Evolutionary conservation across 139 green algal genomes (phyloP), one percentile per base, ranked within the genome.

Genomic region (Pycnococcus provasolii): DNA sequence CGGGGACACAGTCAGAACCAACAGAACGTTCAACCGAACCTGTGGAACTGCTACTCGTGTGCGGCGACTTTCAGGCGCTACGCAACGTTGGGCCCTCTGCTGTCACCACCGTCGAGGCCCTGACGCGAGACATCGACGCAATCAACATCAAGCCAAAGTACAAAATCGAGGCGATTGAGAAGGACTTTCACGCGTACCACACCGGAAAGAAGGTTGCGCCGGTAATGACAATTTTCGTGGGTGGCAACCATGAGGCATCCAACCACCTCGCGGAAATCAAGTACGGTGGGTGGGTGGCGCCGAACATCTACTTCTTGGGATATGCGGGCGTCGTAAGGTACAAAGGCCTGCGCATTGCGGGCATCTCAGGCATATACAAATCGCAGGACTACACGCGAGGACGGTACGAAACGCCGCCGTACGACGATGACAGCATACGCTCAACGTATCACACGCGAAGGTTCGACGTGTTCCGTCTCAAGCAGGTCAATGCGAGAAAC

Each of bases 41-140:
- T 1, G 42, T 95, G 3, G 91, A 98, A 77, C 77, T 97, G 37
- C 81, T 99, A 43, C 90, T 99, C 51, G 95, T 87, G 79, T 98
- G 93, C 66, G 94, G 94, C 2, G 94, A 99, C 76, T 99, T 99
- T 64, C 85, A 98, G 84, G 89, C 90, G n/a, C 81, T 97, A 11
- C 85, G 93, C 44, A 98, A 99, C 81, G 48, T 86, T 26, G 26
- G 26, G 26, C 26, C 26, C 26, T 26, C 26, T 26, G 26, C 26
- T 26, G 26, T 26, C 26, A 26, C 26, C 26, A 26, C 26, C 26
- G 26, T 26, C 26, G 26, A 26, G 26, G 26, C 26, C 26, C 26
- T 26, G 26, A 26, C 26, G 63, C 84, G 91, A 48, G 93, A 99
- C 77, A 67, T 99, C 64, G 85, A 95, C 74, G 92, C 80, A 68